These are phyloP conservation scores for Talaromyces verruculosus DNA, from an alignment of 2,329 filamentous ascomycete species.

Conservation along the genomic window DNA sequence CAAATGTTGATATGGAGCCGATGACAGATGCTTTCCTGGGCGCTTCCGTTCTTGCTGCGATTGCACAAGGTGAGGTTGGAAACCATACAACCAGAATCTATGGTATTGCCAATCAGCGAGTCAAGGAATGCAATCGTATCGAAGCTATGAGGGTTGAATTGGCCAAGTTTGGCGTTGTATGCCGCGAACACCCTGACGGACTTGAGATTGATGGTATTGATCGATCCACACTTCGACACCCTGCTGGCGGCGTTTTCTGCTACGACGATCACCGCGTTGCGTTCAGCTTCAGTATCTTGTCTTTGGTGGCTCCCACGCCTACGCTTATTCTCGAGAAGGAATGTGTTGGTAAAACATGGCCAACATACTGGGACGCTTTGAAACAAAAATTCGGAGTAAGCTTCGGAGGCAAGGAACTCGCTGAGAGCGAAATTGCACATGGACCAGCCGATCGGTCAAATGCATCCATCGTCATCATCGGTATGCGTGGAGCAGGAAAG, in stretches of 20 bases:
- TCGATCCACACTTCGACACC: constrained; percentile 54
- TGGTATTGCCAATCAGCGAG: constrained; percentile 94
- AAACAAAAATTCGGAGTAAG: constrained; percentile 73
- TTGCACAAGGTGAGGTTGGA: constrained; percentile 67
- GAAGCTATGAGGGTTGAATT: constrained; percentile 92
- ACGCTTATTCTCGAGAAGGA: constrained; percentile 84
- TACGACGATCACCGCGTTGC: constrained; percentile 98
- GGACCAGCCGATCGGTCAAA: constrained; percentile 41
- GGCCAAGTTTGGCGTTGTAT: constrained; percentile 85
- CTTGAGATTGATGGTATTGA: constrained; percentile 65
- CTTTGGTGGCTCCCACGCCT: constrained; percentile 67
- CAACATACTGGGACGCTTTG: constrained; percentile 94
- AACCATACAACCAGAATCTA: constrained; percentile 74
- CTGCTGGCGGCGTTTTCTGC: constrained; percentile 73
- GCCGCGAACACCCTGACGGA: constrained; percentile 89
- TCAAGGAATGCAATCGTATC: constrained; percentile 98
- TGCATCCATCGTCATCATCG: constrained; percentile 86
- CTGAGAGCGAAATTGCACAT: constrained; percentile 38
- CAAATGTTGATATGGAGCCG: constrained; percentile 93
- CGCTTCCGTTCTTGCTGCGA: constrained; percentile 86
- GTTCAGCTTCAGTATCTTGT: constrained; percentile 95
- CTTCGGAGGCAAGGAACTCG: constrained; percentile 71
- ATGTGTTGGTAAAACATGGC: constrained; percentile 97
- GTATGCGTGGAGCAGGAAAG: constrained; percentile 96
- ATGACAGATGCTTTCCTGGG: constrained; percentile 99